Percentiles rank a stretch among this genome's conserved stretches.
Evolutionary conservation across 495 filamentous ascomycete species (phyloP).

Genomic region (Pyrenopolyporus hunteri): DNA sequence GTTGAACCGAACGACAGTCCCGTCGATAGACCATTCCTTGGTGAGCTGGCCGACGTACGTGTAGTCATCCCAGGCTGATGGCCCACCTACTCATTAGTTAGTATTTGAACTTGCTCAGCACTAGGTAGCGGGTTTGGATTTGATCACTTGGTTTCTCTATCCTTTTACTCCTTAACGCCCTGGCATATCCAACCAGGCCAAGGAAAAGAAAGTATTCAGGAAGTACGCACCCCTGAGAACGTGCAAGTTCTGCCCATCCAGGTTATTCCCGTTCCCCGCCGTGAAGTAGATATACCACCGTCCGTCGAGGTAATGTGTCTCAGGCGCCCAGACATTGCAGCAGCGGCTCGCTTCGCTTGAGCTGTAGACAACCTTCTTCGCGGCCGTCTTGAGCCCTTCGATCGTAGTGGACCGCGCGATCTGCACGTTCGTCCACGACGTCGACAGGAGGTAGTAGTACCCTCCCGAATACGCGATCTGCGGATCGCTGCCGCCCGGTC

Average conservation of each 20-base stretch:
- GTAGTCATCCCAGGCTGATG: conserved; percentile 50
- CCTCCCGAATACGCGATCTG: conserved; percentile 55
- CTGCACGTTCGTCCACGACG: conserved; percentile 57
- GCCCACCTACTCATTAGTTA: conserved; percentile 44
- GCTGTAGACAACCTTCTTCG: conserved; percentile 56
- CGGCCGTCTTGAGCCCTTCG: conserved; percentile 52
- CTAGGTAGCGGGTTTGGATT: not conserved
- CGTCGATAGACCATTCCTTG: conserved; percentile 57
- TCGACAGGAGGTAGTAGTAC: conserved; percentile 60
- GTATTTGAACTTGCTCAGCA: not conserved
- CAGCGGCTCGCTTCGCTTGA: conserved; percentile 46
- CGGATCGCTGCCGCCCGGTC: conserved; percentile 50
- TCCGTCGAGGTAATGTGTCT: conserved; percentile 55
- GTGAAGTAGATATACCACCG: conserved; percentile 57
- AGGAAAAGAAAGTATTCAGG: not conserved
- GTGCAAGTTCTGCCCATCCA: conserved; percentile 46
- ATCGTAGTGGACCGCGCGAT: conserved; percentile 57
- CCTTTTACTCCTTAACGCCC: not conserved
- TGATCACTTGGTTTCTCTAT: not conserved
- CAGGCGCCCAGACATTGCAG: conserved; percentile 64
- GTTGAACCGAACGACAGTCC: conserved; percentile 47
- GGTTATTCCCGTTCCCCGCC: conserved; percentile 36
- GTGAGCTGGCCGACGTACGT: conserved; percentile 47
- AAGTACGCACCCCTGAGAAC: conserved; percentile 43
- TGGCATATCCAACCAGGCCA: not conserved